These are phyloP conservation scores for Ogataea paraovalis DNA, from an alignment of 805 yeast genomes.

Conservation along the genomic window DNA sequence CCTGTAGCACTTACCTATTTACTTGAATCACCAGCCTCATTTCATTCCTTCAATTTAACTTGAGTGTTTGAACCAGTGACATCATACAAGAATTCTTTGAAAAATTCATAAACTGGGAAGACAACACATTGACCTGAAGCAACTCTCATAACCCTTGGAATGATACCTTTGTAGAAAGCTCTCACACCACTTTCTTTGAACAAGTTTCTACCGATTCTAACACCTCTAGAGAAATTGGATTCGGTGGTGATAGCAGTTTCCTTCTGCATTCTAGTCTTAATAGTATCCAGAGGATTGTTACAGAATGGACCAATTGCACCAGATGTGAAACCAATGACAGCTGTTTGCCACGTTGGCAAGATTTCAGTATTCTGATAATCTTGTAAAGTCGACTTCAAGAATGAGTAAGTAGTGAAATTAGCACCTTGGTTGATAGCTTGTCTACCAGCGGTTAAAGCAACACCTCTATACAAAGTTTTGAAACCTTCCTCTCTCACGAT, in stretches of 20 bases:
- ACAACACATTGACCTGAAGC: conserved; percentile 99
- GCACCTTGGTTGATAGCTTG: conserved; percentile 99
- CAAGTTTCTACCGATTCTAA: conserved; percentile 74
- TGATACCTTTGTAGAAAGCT: conserved; percentile 93
- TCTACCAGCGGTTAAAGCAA: conserved; percentile 91
- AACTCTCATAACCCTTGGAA: conserved; percentile 98
- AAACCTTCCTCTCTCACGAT: conserved; percentile 90
- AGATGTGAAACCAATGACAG: conserved; percentile 81
- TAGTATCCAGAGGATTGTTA: conserved; percentile 95
- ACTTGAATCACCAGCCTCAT: not conserved
- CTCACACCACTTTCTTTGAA: conserved; percentile 84
- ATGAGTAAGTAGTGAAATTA: conserved; percentile 91
- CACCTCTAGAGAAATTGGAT: conserved; percentile 72
- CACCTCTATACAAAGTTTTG: conserved; percentile 88
- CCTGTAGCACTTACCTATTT: not conserved
- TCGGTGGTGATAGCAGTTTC: conserved; percentile 63
- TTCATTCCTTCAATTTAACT: conserved; percentile 15
- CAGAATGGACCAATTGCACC: conserved; percentile 98
- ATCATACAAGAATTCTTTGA: conserved; percentile 60
- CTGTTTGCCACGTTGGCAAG: conserved; percentile 92
- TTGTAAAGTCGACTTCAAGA: conserved; percentile 67
- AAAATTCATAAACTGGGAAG: conserved; percentile 91
- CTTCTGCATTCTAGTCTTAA: conserved; percentile 94
- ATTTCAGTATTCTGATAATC: conserved; percentile 51
- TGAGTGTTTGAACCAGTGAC: conserved; percentile 23